These are phyloP conservation scores for Cerrena zonata DNA, from an alignment of 1,284 basidiomycete species.

Conservation along the genomic window DNA sequence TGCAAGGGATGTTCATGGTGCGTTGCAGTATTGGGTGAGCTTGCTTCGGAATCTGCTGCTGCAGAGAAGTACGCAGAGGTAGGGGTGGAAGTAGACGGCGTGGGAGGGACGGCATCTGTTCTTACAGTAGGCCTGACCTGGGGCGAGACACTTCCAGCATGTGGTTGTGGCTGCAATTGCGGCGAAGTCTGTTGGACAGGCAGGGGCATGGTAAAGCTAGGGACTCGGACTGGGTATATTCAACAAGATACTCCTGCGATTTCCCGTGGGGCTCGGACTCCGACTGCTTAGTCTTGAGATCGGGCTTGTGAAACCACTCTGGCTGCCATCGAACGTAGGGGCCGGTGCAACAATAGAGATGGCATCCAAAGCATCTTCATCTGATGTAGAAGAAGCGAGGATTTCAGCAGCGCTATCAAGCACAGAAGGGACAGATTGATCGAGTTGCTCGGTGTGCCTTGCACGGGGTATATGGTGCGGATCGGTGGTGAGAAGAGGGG, in stretches of 20 bases:
- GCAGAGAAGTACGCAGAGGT: slow-evolving; percentile 47
- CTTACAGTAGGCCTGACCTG: slow-evolving; percentile 22
- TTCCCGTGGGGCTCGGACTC: slow-evolving; percentile 46
- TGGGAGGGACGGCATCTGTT: slow-evolving; percentile 12
- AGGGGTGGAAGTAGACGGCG: slow-evolving; percentile 36
- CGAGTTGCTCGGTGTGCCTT: slow-evolving; percentile 63
- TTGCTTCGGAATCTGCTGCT: slow-evolving; percentile 30
- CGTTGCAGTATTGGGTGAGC: slow-evolving; percentile 39
- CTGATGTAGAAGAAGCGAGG: slow-evolving; percentile 41
- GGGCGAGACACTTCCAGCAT: slow-evolving; percentile 12
- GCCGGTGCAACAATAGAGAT: slow-evolving; percentile 56
- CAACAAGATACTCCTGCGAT: slow-evolving; percentile 25
- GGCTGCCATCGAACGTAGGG: slow-evolving; percentile 29
- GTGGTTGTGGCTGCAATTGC: slow-evolving; percentile 2
- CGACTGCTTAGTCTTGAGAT: slow-evolving; percentile 59
- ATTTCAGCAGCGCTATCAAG: slow-evolving; percentile 68
- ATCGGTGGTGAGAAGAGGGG: slow-evolving; percentile 42
- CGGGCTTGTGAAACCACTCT: slow-evolving; percentile 60
- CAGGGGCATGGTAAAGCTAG: slow-evolving; percentile 20
- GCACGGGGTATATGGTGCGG: slow-evolving; percentile 69
- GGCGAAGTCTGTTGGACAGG: slow-evolving; percentile 9
- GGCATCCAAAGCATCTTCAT: slow-evolving; percentile 41
- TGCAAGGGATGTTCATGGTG: slow-evolving; percentile 31
- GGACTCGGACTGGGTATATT: slow-evolving; percentile 28
- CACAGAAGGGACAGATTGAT: slow-evolving; percentile 68